These are phyloP conservation scores for Nothomitra cinnamomea DNA, from an alignment of 2,329 filamentous ascomycete species.

Conservation along the genomic window DNA sequence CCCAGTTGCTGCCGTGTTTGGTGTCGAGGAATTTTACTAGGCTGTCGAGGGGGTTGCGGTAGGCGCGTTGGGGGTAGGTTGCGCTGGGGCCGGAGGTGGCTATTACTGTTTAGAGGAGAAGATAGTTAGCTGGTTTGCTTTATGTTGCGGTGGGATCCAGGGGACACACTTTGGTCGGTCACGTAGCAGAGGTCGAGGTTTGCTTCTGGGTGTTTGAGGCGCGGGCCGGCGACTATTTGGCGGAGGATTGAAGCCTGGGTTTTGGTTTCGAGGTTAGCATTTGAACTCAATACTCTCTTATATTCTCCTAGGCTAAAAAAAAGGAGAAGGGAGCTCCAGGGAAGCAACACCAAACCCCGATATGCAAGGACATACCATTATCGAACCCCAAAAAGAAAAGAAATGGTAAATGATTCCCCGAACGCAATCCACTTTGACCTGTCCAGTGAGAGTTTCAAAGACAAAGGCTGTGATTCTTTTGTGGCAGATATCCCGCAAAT, in stretches of 20 bases:
- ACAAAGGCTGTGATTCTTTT: too few relatives aligned
- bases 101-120: slow-evolving; percentile 28
- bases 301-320: too few relatives aligned
- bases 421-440: too few relatives aligned
- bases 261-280: background rate
- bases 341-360: too few relatives aligned
- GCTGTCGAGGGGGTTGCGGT: slow-evolving; percentile 79
- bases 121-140: background rate
- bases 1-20: slow-evolving; percentile 72
- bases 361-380: too few relatives aligned
- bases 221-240: slow-evolving; percentile 79
- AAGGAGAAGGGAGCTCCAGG: too few relatives aligned
- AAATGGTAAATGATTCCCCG: too few relatives aligned
- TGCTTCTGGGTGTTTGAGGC: slow-evolving; percentile 68
- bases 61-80: slow-evolving; percentile 79
- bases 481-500: too few relatives aligned
- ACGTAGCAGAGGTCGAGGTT: slow-evolving; percentile 93
- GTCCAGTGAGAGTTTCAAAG: too few relatives aligned
- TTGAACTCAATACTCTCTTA: background rate
- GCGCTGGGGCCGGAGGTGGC: slow-evolving; percentile 75
- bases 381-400: too few relatives aligned
- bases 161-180: slow-evolving; percentile 45
- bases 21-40: slow-evolving; percentile 77
- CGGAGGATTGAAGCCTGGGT: slow-evolving; percentile 56
- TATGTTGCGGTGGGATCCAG: background rate